A percentile compares a stretch with the other conserved stretches of the same genome.
phyloP scores from a whole-genome alignment of 495 filamentous ascomycete species.

The Rusavskia elegans region DNA sequence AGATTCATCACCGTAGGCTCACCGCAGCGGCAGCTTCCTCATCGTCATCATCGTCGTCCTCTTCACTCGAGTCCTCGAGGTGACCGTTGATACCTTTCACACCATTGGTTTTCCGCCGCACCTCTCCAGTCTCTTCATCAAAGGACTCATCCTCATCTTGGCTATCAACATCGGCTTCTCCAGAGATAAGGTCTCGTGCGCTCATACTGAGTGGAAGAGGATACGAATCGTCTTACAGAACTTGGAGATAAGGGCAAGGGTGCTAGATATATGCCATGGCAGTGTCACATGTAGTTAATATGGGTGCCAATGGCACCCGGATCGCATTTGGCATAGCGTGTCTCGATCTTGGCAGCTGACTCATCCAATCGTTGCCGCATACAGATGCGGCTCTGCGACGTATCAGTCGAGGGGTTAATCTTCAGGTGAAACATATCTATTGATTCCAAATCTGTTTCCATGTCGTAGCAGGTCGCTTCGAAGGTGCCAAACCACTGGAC shows the following conservation, averaged over 20 bases:
- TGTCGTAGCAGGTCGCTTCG: no score
- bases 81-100: slow-evolving; percentile 27
- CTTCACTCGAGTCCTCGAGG: slow-evolving; percentile 75
- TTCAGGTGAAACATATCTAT: no score
- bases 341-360: no score
- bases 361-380: no score
- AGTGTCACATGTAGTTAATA: neutral
- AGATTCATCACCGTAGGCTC: slow-evolving; percentile 8
- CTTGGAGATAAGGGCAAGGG: no score
- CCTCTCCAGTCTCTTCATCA: slow-evolving; percentile 64
- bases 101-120: slow-evolving; percentile 27
- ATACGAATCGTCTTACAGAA: no score
- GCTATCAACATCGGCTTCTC: slow-evolving; percentile 69
- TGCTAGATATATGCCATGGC: neutral
- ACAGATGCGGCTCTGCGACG: no score
- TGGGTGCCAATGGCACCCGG: neutral
- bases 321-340: no score
- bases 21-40: slow-evolving; percentile 53
- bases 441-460: no score
- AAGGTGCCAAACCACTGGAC: no score
- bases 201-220: slow-evolving; percentile 34
- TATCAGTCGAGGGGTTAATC: no score
- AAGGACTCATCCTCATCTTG: slow-evolving; percentile 88
- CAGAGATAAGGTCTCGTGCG: slow-evolving; percentile 63
- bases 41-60: slow-evolving; percentile 94